phyloP scores from a whole-genome alignment of 768 basidiomycete species.

The Dioszegia aurantiaca region DNA sequence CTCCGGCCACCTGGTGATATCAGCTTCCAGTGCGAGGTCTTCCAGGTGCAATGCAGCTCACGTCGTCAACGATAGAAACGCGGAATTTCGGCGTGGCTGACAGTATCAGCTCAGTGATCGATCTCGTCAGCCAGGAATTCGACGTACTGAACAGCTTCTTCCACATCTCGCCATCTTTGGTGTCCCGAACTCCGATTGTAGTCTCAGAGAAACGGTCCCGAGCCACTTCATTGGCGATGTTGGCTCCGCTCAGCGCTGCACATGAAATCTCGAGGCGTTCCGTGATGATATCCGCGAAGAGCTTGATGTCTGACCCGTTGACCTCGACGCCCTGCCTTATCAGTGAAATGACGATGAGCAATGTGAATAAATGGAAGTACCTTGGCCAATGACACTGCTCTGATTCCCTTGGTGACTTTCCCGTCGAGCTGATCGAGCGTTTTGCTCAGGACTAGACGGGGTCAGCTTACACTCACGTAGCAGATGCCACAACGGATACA shows the following conservation, averaged over 20 bases:
- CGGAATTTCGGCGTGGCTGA: constrained; percentile 52
- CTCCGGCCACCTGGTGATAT: constrained; percentile 51
- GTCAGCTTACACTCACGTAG: neutral
- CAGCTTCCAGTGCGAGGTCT: neutral
- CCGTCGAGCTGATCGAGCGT: constrained; percentile 54
- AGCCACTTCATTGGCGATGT: constrained; percentile 57
- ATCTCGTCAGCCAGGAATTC: too few species aligned
- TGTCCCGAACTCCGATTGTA: constrained; percentile 56
- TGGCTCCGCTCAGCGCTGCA: constrained; percentile 56
- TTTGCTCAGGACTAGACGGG: constrained; percentile 51
- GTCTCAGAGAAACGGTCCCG: constrained; percentile 56
- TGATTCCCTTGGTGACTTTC: constrained; percentile 49
- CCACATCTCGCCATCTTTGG: constrained; percentile 55
- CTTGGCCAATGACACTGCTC: constrained; percentile 56
- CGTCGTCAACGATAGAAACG: constrained; percentile 55
- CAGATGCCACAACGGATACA: neutral
- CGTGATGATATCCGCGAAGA: constrained; percentile 56
- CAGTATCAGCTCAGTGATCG: constrained; percentile 7
- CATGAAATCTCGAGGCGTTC: constrained; percentile 53
- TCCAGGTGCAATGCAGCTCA: constrained; percentile 15
- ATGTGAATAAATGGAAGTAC: constrained; percentile 21
- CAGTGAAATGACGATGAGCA: neutral
- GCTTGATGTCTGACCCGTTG: constrained; percentile 52
- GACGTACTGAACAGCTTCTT: constrained; percentile 53
- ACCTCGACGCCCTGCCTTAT: constrained; percentile 55